Evolutionary conservation across 371 early-diverging fungal species (phyloP), one percentile per base, ranked within the genome.

Genomic region (Saksenaea vasiformis): DNA sequence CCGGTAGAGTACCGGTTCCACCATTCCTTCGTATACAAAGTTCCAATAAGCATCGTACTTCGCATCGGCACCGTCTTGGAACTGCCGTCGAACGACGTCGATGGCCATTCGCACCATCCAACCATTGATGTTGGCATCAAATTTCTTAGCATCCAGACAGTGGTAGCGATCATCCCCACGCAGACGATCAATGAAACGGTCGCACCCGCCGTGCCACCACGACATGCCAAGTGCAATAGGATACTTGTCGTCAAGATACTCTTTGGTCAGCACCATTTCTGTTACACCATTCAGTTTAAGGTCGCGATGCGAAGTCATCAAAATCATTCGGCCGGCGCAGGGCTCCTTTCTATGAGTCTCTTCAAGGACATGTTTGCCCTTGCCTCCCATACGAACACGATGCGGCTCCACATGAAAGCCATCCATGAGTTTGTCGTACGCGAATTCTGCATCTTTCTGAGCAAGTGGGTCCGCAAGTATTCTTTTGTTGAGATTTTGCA

Each of bases 271-370:
- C 0, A 61, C 61, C n/a, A 67, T 64, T 11, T 73, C 73, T 15
- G 70, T 54, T 0, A 67, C 58, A 0, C 68, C 73, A 9, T 70
- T 60, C 14, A 73, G 66, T 43, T 70, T 31, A n/a, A 70, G 28
- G 36, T 73, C 70, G 17, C 73, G 70, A 38, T 73, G 73, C 13
- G 70, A 70, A 31, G 70, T 26, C 67, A 73, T 67, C 27, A 73
- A 36, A 39, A 73, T 73, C 43, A 73, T 37, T 36, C 73, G 65
- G 0, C 73, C 73, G 56, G 67, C 59, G 1, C 65, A 61, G 13
- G 54, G 54, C 3, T 55, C 38, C 19, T 37, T 41, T 15, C 1
- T 13, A 15, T 65, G 60, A 1, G 39, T 5, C 5, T 27, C 60
- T 8, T 58, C 44, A 0, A 61, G 61, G 11, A 69, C 64, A 47